Base-by-base conservation (phyloP, 1,284 basidiomycete genomes). In the Cutaneotrichosporon arboriforme region DNA sequence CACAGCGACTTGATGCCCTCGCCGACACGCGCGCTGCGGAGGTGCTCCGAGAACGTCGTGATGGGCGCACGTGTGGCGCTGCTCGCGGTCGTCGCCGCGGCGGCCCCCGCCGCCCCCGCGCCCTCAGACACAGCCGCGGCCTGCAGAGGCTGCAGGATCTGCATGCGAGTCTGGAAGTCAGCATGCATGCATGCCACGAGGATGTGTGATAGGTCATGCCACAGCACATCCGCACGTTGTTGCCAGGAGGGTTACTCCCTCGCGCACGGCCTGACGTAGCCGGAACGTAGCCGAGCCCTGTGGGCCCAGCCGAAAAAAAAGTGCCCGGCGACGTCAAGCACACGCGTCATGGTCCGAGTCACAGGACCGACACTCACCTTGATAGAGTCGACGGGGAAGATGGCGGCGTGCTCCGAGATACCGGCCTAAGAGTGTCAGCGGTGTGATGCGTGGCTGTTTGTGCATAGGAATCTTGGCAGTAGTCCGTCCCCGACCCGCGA, bases 381-480 rank as follows among this genome's bases (percentile, higher is more conserved):
- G 74, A 99, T 96, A 67, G 90, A 92, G 77, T 99, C 96, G 60
- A 98, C 81, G 4, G 96, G 96, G 72, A 90, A 99, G 88, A 99
- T 98, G 71, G 96, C 90, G 22, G 93, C 90, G 77, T 99, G 96
- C 76, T 99, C 96, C 51, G 91, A 92, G 66, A 99, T 98, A 58
- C 96, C 96, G 63, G 96, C 94, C 90, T 93, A 71, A 5, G 26
- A 31, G 4, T 54, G 41, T 50, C 34, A 50, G 49, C 35, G 7
- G 17, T 43, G 41, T 17, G 5, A 5, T 7, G 5, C 5, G 26
- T 31, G 26, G 5, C 10, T 31, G 26, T 31, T n/a, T n/a, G 26
- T 31, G 26, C 26, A 31, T 31, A 10, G 10, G 26, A 31, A 31
- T 31, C 26, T 10, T n/a, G n/a, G 26, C 10, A 31, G 26, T 10